phyloP scores from a whole-genome alignment of 768 basidiomycete species.

The Kwoniella europaea region DNA sequence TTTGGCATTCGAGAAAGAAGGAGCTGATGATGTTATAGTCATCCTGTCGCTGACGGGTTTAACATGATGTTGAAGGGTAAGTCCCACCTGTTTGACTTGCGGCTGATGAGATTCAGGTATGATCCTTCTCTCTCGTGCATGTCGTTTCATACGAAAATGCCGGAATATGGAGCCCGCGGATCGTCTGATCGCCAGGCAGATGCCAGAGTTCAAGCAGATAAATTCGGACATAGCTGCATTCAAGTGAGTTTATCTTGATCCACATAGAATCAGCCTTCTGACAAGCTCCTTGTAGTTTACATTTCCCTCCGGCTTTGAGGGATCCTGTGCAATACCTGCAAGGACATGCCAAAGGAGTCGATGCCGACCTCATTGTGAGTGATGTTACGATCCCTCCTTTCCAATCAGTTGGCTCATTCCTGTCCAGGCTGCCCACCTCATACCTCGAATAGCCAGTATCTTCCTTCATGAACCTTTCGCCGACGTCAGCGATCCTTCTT shows the following conservation, averaged over 20 bases:
- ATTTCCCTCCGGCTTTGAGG: constrained; percentile 30
- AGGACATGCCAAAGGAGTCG: constrained; percentile 33
- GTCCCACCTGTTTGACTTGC: neutral
- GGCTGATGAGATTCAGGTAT: constrained; percentile 18
- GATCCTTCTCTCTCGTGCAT: constrained; percentile 28
- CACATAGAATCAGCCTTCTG: neutral
- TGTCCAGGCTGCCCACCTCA: constrained; percentile 31
- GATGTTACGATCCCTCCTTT: neutral
- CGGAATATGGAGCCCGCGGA: constrained; percentile 17
- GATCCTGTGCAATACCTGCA: constrained; percentile 32
- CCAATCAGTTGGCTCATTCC: neutral
- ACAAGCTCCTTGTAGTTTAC: constrained; percentile 16
- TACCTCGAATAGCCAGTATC: constrained; percentile 33
- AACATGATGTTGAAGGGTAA: constrained; percentile 36
- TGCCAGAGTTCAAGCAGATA: constrained; percentile 32
- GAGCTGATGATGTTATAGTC: constrained; percentile 23
- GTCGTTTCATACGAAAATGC: constrained; percentile 25
- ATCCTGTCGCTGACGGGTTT: constrained; percentile 36
- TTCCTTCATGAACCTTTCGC: constrained; percentile 44
- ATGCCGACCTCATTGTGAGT: constrained; percentile 43
- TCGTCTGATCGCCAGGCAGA: constrained; percentile 8
- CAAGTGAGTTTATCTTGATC: constrained; percentile 21
- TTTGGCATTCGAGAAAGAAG: neutral
- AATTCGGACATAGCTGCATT: constrained; percentile 35
- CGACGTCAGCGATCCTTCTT: constrained; percentile 29